Conservation (phyloP, 345 rosid genomes). For the Bruguiera parviflora region DNA sequence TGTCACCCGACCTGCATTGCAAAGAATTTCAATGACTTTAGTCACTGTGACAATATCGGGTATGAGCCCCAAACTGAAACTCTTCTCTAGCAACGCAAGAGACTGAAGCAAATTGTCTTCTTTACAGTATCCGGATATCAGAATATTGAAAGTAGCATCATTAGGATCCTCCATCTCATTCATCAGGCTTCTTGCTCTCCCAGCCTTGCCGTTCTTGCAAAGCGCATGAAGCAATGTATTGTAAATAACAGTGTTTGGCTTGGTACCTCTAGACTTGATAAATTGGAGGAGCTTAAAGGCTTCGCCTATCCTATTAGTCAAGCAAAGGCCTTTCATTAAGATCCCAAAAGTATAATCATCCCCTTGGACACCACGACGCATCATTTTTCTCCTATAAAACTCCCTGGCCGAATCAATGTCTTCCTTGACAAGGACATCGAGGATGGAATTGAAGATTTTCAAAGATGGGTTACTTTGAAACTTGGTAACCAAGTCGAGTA, state of each 20-base stretch:
- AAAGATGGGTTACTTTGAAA: slow-evolving; percentile 53
- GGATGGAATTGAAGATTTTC: slow-evolving; percentile 64
- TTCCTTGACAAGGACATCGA: slow-evolving; percentile 75
- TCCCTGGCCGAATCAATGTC: slow-evolving; percentile 80
- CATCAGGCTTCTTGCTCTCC: slow-evolving; percentile 85
- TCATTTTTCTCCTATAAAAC: slow-evolving; percentile 77
- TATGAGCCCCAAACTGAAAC: slow-evolving; percentile 55
- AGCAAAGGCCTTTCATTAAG: slow-evolving; percentile 88
- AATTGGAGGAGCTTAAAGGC: slow-evolving; percentile 80
- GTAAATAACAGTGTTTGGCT: slow-evolving; percentile 62
- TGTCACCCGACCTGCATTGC: slow-evolving; percentile 52
- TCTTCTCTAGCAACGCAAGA: slow-evolving; percentile 69
- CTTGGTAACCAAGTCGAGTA: slow-evolving; percentile 48
- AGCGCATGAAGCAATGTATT: slow-evolving; percentile 70
- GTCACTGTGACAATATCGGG: slow-evolving; percentile 69
- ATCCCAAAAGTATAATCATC: slow-evolving; percentile 85
- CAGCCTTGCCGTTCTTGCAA: slow-evolving; percentile 72
- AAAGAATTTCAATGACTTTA: slow-evolving; percentile 64
- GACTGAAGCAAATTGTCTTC: slow-evolving; percentile 67
- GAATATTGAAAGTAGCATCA: slow-evolving; percentile 67
- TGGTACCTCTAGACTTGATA: slow-evolving; percentile 48
- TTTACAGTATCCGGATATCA: slow-evolving; percentile 71
- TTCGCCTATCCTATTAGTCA: slow-evolving; percentile 76
- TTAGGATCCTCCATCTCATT: slow-evolving; percentile 62
- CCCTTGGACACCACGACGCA: slow-evolving; percentile 56